Evolutionary conservation across 257 asterid species (phyloP).

Genomic region (Jacaranda copaia): DNA sequence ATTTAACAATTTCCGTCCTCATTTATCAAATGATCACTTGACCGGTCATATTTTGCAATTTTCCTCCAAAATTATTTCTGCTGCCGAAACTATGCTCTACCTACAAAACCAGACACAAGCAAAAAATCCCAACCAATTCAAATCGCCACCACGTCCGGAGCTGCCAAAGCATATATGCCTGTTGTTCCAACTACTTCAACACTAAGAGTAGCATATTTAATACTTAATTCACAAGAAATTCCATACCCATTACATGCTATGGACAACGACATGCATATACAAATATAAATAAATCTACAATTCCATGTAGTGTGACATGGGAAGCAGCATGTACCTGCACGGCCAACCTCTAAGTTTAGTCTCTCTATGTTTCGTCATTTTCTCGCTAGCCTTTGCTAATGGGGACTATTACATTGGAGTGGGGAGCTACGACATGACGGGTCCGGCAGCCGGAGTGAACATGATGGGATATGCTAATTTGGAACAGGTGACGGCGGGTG

Average conservation of each 20-base stretch:
- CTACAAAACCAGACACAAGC: conserved; percentile 38
- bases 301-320: not conserved
- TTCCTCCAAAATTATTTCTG: not conserved
- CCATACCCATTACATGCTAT: conserved; percentile 1
- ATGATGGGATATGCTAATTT: conserved; percentile 75
- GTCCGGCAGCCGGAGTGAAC: conserved; percentile 76
- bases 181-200: conserved; percentile 38
- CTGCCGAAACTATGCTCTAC: conserved; percentile 29
- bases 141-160: conserved; percentile 33
- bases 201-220: conserved; percentile 24
- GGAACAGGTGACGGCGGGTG: conserved; percentile 59
- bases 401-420: conserved; percentile 63
- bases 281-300: no score
- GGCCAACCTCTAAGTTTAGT: not conserved
- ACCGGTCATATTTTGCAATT: no score
- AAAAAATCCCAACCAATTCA: not conserved
- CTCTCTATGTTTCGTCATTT: not conserved
- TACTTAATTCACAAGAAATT: conserved; percentile 21
- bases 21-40: not conserved
- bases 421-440: conserved; percentile 74
- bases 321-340: conserved; percentile 34
- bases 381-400: conserved; percentile 16
- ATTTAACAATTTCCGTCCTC: no score
- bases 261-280: not conserved
- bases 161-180: conserved; percentile 34